phyloP scores from a whole-genome alignment of 768 basidiomycete species.

The Macrolepiota albuminosa region DNA sequence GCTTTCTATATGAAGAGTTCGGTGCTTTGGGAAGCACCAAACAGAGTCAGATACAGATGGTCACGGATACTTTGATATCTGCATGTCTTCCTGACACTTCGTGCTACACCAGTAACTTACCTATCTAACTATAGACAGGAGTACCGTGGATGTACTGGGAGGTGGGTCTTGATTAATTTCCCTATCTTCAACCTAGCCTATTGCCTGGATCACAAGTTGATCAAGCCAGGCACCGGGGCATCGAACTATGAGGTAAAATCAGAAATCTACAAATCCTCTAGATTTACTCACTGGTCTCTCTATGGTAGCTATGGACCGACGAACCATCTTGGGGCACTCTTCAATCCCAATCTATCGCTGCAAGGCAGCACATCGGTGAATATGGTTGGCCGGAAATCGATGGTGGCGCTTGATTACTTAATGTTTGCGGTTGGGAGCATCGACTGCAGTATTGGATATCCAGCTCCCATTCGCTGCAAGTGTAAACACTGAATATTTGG shows the following conservation, averaged over 20 bases:
- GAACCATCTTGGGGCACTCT: conserved; percentile 22
- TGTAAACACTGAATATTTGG: background rate
- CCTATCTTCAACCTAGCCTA: background rate
- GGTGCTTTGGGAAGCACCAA: conserved; percentile 32
- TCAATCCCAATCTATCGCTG: conserved; percentile 15
- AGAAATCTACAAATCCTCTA: background rate
- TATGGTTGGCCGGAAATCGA: conserved; percentile 23
- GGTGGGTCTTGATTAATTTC: background rate
- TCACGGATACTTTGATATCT: conserved; percentile 32
- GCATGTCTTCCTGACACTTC: conserved; percentile 12
- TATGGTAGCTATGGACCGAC: conserved; percentile 21
- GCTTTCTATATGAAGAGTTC: conserved; percentile 34
- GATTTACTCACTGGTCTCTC: background rate
- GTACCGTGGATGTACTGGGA: conserved; percentile 25
- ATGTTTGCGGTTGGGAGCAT: background rate
- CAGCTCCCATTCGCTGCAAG: too few relatives aligned
- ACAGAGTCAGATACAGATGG: conserved; percentile 33
- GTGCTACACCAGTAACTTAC: background rate
- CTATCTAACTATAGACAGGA: conserved; percentile 13
- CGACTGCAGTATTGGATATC: too few relatives aligned
- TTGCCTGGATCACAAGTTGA: background rate
- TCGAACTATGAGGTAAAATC: conserved; percentile 19
- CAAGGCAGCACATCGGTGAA: conserved; percentile 18
- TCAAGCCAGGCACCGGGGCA: conserved; percentile 17
- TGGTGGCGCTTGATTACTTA: conserved; percentile 5